Evolutionary conservation across 2,329 filamentous ascomycete species (phyloP), one percentile per base, ranked within the genome.

Genomic region (Ceratocystis smalleyi): DNA sequence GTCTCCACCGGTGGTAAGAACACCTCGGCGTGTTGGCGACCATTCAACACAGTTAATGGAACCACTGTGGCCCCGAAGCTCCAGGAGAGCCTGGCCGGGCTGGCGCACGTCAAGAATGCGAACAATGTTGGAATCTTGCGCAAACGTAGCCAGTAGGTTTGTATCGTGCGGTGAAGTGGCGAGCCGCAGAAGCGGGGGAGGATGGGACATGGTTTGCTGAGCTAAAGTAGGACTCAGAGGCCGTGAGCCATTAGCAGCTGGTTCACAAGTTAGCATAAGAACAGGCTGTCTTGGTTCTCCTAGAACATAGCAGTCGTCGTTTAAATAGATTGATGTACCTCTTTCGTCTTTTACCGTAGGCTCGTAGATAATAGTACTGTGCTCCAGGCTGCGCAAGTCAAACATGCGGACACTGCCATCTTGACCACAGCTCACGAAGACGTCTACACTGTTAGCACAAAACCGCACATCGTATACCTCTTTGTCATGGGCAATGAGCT

Each of bases 381-480:
- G 94, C 73, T 99, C 94, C 63, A 99, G 77, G 74, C 92, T 97
- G 71, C 94, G 84, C 67, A 99, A 79, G 74, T 99, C 94, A 75
- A 99, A 99, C 94, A 99, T 99, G 70, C 94, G 85, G 30, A 99
- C 94, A 73, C 92, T 97, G 47, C 94, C 94, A 73, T 99, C 94
- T 64, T 95, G 92, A 62, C 94, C 94, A 73, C 94, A 99, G 74
- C 90, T 96, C 40, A 97, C 94, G 73, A 99, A 99, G 1, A 97
- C 91, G 71, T 99, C 94, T n/a, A 96, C 90, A 70, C 91, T 96
- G 69, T 95, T 94, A 60, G 94, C 94, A 76, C 94, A 99, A 76
- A 99, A 99, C 22, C 94, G 86, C 59, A 99, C 94, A 73, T 99
- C 94, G 71, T 96, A 99, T 5, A 99, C 94, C 75, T 99, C 94